A percentile compares a stretch with the other conserved stretches of the same genome.
Conservation (phyloP, 2,329 filamentous ascomycete genomes). For the Passalora sequoiae region DNA sequence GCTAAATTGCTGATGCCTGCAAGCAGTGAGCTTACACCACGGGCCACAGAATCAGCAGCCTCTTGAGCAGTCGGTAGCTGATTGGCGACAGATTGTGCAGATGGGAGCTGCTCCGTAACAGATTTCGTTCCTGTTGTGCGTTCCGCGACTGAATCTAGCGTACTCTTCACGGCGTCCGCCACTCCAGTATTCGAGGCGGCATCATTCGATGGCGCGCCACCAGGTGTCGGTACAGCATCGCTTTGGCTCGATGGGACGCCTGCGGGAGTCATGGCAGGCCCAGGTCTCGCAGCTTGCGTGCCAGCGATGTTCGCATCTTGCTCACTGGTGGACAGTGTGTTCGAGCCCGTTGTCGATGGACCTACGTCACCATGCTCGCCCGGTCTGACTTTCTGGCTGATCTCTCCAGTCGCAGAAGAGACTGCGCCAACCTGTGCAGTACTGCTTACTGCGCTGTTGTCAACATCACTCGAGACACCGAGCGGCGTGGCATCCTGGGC, state of each 20-base stretch:
- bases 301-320: slow-evolving; percentile 11
- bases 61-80: slow-evolving; percentile 12
- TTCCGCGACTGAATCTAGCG: slow-evolving; percentile 4
- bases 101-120: slow-evolving; percentile 3
- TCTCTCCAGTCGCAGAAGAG: background rate
- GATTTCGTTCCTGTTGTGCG: background rate
- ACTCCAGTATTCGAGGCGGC: slow-evolving; percentile 1
- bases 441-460: background rate
- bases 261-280: slow-evolving; percentile 3
- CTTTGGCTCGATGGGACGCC: background rate
- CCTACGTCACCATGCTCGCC: background rate
- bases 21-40: slow-evolving; percentile 9
- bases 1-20: slow-evolving; percentile 11
- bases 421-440: background rate
- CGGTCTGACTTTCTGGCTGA: background rate
- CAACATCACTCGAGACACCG: background rate
- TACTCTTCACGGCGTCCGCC: slow-evolving; percentile 9
- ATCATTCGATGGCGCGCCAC: no score
- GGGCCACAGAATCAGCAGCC: slow-evolving; percentile 7
- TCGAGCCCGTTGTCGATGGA: background rate
- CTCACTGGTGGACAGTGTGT: slow-evolving; percentile 1
- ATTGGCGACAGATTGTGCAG: slow-evolving; percentile 8
- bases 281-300: slow-evolving; percentile 9
- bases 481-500: slow-evolving; percentile 21
- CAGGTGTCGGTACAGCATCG: background rate